phyloP scores from a whole-genome alignment of 441 rosid species.

The Jatropha podagrica region DNA sequence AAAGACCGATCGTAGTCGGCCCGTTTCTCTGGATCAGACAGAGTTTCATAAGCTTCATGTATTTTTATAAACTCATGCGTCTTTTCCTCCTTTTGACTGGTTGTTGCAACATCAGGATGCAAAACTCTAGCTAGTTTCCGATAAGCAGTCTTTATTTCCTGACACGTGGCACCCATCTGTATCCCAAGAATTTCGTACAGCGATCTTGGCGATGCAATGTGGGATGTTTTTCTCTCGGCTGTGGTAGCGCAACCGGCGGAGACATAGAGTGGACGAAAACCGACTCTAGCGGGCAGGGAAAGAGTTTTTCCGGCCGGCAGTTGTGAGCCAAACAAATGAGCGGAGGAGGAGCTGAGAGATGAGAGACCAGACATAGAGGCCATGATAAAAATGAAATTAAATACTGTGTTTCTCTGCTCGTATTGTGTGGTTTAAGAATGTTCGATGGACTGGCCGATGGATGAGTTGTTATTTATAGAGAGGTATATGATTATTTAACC shows the following conservation, averaged over 20 bases:
- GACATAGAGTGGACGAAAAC: slow-evolving; percentile 35
- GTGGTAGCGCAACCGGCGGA: slow-evolving; percentile 43
- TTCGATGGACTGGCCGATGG: background rate
- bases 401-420: background rate
- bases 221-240: slow-evolving; percentile 31
- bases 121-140: slow-evolving; percentile 54
- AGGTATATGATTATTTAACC: slow-evolving; percentile 10
- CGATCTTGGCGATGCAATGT: slow-evolving; percentile 30
- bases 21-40: slow-evolving; percentile 32
- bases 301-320: background rate
- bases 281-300: slow-evolving; percentile 24
- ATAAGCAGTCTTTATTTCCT: slow-evolving; percentile 69
- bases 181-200: slow-evolving; percentile 59
- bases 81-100: slow-evolving; percentile 18
- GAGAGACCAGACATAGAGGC: slow-evolving; percentile 30
- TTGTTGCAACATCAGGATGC: slow-evolving; percentile 57
- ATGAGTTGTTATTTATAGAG: slow-evolving; percentile 14
- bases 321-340: slow-evolving; percentile 23
- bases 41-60: slow-evolving; percentile 33
- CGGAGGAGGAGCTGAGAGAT: slow-evolving; percentile 19
- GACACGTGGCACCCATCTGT: slow-evolving; percentile 49
- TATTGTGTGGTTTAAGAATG: background rate
- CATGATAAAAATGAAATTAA: slow-evolving; percentile 7
- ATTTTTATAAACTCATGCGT: slow-evolving; percentile 36
- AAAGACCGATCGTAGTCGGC: slow-evolving; percentile 32